Evolutionary conservation across 164 flowering plant genomes (phyloP).

Genomic region (Tinospora cordifolia): DNA sequence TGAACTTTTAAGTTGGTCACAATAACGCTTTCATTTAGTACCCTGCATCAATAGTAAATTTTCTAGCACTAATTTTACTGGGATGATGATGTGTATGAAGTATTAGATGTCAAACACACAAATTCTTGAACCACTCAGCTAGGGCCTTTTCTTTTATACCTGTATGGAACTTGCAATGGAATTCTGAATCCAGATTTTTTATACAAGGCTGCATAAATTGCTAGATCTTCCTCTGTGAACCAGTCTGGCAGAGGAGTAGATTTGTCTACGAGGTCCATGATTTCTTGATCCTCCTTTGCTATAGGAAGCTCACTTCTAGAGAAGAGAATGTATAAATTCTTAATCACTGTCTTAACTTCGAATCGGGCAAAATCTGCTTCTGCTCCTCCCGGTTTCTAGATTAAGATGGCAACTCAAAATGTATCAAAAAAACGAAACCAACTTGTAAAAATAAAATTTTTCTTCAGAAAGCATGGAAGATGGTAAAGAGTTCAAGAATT

Average conservation of each 20-base stretch:
- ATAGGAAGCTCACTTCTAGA: constrained; percentile 40
- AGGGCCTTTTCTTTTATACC: constrained; percentile 26
- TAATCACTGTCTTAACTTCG: constrained; percentile 41
- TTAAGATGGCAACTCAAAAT: background rate
- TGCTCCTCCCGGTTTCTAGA: constrained; percentile 35
- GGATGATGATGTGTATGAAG: background rate
- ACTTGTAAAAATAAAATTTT: background rate
- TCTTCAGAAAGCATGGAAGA: no score
- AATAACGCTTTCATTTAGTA: background rate
- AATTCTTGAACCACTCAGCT: no score
- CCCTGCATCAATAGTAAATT: no score
- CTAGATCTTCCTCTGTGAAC: constrained; percentile 50
- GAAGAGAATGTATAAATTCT: constrained; percentile 50
- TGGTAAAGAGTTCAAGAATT: no score
- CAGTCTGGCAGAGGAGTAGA: constrained; percentile 47
- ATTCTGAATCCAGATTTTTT: constrained; percentile 48
- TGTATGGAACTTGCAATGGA: constrained; percentile 54
- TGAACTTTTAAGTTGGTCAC: constrained; percentile 25
- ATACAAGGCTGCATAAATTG: constrained; percentile 31
- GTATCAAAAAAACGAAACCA: background rate
- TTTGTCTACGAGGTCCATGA: constrained; percentile 52
- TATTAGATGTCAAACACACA: background rate
- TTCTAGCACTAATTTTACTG: no score
- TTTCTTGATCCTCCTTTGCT: constrained; percentile 38
- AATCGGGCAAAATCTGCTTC: constrained; percentile 36